phyloP scores from a whole-genome alignment of 345 rosid genomes.

The Eutrema japonicum region DNA sequence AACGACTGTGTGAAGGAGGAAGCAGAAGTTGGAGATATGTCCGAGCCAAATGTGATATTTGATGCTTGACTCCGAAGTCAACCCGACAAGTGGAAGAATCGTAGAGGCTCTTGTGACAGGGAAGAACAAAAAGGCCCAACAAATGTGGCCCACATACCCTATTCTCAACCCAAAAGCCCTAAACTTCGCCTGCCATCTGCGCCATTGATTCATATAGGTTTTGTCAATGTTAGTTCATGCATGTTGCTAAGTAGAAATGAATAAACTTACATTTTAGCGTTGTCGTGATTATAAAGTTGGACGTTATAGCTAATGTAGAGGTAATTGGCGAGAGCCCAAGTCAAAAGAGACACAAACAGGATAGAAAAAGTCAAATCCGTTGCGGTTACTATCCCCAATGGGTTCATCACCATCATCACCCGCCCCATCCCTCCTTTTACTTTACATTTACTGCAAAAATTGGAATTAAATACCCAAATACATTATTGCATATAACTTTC shows the following conservation, averaged over 20 bases:
- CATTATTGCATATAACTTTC: not conserved
- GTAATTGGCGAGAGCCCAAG: not conserved
- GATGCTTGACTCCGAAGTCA: slow-evolving; percentile 2
- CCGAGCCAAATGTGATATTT: slow-evolving; percentile 18
- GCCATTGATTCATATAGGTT: not conserved
- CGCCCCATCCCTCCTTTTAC: slow-evolving; percentile 7
- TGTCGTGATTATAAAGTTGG: not conserved
- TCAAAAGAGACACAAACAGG: not conserved
- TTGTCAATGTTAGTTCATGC: not conserved
- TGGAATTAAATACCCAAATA: not conserved
- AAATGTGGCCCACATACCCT: not conserved
- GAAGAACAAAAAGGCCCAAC: not conserved
- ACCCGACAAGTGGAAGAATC: slow-evolving; percentile 9
- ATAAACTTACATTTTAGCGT: not conserved
- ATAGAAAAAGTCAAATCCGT: not conserved
- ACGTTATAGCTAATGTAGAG: not conserved
- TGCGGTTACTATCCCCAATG: slow-evolving; percentile 1
- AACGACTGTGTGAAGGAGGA: slow-evolving; percentile 4
- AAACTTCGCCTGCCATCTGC: slow-evolving; percentile 9
- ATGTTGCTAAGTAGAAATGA: not conserved
- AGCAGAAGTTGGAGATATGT: slow-evolving; percentile 4
- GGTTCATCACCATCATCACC: not conserved
- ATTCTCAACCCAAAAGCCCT: not conserved
- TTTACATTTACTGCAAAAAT: not conserved
- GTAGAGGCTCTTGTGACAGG: not conserved